Evolutionary conservation across 164 flowering plant species (phyloP).

Genomic region (Aristolochia californica): DNA sequence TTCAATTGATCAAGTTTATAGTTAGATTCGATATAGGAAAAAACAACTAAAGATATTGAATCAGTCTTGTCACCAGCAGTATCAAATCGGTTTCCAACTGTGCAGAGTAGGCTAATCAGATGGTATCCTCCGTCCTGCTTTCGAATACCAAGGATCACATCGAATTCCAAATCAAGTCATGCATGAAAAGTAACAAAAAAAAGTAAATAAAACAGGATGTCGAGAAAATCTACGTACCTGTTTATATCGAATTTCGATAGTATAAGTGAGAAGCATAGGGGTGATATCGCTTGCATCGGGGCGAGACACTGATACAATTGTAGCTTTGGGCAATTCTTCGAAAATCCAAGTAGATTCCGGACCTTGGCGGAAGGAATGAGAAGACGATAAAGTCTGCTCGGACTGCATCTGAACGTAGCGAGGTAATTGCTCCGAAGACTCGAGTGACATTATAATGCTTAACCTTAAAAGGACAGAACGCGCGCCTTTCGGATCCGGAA

Average conservation of each 20-base stretch:
- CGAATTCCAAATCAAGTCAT: too few species aligned
- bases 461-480: too few species aligned
- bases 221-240: slow-evolving; percentile 32
- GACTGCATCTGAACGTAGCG: slow-evolving; percentile 19
- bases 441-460: slow-evolving; percentile 1
- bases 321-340: slow-evolving; percentile 82
- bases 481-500: too few species aligned
- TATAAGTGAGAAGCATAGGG: slow-evolving; percentile 73
- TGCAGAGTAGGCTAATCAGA: too few species aligned
- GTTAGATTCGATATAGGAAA: too few species aligned
- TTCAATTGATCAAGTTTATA: too few species aligned
- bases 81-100: too few species aligned
- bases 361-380: slow-evolving; percentile 10
- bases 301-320: slow-evolving; percentile 76
- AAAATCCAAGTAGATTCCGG: slow-evolving; percentile 31
- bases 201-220: not conserved
- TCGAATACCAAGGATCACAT: too few species aligned
- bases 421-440: slow-evolving; percentile 2
- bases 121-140: too few species aligned
- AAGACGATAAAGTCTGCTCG: slow-evolving; percentile 8
- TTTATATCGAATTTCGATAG: slow-evolving; percentile 73
- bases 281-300: slow-evolving; percentile 89
- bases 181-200: not conserved
- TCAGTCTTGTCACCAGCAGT: too few species aligned
- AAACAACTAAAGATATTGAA: too few species aligned